Conservation (phyloP, 345 rosid genomes). For the Lagerstroemia speciosa region DNA sequence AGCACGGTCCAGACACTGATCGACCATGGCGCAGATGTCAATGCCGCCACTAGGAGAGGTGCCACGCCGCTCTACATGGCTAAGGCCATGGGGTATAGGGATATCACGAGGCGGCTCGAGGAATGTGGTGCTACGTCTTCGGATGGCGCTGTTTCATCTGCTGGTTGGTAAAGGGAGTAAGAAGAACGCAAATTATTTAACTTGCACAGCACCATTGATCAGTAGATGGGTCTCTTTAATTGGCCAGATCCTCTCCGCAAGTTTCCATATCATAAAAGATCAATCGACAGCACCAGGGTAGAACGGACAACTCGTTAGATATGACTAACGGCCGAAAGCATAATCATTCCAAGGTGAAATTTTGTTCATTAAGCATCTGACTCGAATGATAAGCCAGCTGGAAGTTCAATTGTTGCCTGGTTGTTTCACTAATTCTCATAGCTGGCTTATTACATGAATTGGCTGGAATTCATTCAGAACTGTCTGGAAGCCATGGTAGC, state of each 20-base stretch:
- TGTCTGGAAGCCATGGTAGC: background rate
- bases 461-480: background rate
- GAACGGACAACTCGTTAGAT: too few relatives aligned
- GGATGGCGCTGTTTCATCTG: background rate
- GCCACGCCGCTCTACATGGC: constrained; percentile 35
- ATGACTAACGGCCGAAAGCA: too few relatives aligned
- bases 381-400: too few relatives aligned
- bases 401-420: too few relatives aligned
- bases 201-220: too few relatives aligned
- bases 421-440: background rate
- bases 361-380: too few relatives aligned
- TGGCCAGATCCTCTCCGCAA: too few relatives aligned
- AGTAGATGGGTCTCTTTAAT: too few relatives aligned
- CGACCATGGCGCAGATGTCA: constrained; percentile 25
- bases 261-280: too few relatives aligned
- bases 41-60: constrained; percentile 27
- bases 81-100: constrained; percentile 22
- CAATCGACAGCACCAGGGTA: too few relatives aligned
- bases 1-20: constrained; percentile 37
- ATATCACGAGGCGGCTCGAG: constrained; percentile 20
- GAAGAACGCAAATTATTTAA: too few relatives aligned
- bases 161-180: background rate
- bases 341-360: too few relatives aligned
- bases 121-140: constrained; percentile 17
- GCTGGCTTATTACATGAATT: background rate